Evolutionary conservation across 2,329 filamentous ascomycete genomes (phyloP).

Genomic region (Camillea tinctor): DNA sequence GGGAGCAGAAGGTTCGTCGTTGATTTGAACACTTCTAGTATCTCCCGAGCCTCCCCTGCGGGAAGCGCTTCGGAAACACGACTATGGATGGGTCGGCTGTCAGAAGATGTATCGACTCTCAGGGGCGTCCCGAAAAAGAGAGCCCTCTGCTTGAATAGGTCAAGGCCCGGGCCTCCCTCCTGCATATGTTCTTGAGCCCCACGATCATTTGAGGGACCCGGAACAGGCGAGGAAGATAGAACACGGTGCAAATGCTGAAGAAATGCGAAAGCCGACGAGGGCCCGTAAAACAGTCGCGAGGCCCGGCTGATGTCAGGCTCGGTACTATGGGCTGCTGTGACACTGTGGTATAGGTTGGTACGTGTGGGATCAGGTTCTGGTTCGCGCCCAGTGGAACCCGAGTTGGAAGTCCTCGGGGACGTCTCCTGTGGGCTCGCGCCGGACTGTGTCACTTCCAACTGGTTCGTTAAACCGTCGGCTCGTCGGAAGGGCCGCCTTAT

Average conservation of each 20-base stretch:
- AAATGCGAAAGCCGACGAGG: slow-evolving; percentile 10
- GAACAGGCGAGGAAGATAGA: background rate
- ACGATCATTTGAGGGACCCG: background rate
- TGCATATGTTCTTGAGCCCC: background rate
- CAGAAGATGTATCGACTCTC: slow-evolving; percentile 2
- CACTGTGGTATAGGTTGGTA: slow-evolving; percentile 7
- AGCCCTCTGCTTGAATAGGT: slow-evolving; percentile 6
- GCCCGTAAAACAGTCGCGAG: slow-evolving; percentile 9
- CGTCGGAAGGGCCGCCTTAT: slow-evolving; percentile 1
- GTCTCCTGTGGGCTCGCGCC: background rate
- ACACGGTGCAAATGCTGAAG: slow-evolving; percentile 10
- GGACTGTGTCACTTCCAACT: background rate
- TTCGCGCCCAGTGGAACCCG: background rate
- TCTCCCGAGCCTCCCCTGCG: slow-evolving; percentile 1
- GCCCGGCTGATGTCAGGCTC: slow-evolving; percentile 6
- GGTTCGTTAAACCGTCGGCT: background rate
- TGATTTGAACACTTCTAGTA: slow-evolving; percentile 4
- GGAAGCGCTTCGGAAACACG: slow-evolving; percentile 5
- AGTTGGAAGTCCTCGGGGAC: background rate
- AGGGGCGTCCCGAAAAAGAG: slow-evolving; percentile 10
- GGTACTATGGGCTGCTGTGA: slow-evolving; percentile 6
- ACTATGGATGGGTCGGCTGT: background rate
- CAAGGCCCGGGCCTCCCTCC: slow-evolving; percentile 9
- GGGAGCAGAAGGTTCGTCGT: slow-evolving; percentile 6
- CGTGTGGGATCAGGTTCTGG: slow-evolving; percentile 1